Base-by-base conservation (phyloP, 2,329 filamentous ascomycete genomes). In the Geoglossum cookeanum region DNA sequence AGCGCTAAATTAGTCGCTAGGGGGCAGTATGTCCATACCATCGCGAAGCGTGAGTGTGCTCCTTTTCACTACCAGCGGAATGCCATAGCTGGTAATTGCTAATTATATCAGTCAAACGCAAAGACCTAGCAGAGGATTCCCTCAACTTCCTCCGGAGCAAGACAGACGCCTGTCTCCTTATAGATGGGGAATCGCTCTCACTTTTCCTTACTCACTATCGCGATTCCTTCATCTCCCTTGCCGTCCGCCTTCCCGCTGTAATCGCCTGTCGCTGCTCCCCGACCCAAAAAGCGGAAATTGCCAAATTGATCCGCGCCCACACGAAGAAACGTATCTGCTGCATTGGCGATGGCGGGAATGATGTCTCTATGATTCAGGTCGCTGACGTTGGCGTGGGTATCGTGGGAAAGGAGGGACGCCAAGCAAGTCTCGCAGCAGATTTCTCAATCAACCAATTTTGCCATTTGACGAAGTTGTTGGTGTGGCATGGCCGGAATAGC, bases 341-440 rank as follows among this genome's bases (percentile, higher is more conserved):
- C 67, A 98, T 98, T 63, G 92, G 92, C 42, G 92, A 98, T 66
- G 92, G 92, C 62, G 92, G 94, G 64, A 98, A 98, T 70, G 94
- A 98, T 68, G 92, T 98, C 4, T 91, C 85, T 63, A 98, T 98
- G 92, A 98, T 98, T 63, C 92, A 97, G 74, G 91, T 92, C 6
- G 92, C 94, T 0, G 92, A 98, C 65, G 90, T 98, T 0, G 94
- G 94, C 60, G 91, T 98, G 30, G 92, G 92, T 60, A 98, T 98
- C 60, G 92, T 97, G 0, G 92, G 92, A 59, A 98, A 98, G 73
- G 92, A 98, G 73, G 92, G 92, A 37, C 82, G 87, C 27, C 92
- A 98, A 73, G 92, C 92, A 39, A 92, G 85, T 66, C 77, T 98
- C 52, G 94, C 94, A 0, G 94, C 92, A 9, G 92, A 98, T 68